These are phyloP conservation scores for Jackrogersella minutella DNA, from an alignment of 495 filamentous ascomycete genomes.

Conservation along the genomic window DNA sequence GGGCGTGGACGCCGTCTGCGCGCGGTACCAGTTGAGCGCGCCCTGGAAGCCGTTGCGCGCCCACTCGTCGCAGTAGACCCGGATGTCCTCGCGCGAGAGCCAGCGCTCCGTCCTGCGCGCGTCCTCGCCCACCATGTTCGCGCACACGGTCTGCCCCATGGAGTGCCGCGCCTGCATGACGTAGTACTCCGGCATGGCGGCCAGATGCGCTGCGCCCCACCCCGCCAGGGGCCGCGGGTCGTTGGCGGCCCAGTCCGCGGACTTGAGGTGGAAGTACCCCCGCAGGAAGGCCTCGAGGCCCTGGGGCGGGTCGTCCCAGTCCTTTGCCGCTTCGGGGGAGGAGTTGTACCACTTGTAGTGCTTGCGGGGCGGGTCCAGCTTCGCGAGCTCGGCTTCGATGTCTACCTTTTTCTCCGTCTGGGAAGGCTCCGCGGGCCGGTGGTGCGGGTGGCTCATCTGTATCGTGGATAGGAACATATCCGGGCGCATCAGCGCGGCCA, in stretches of 20 bases:
- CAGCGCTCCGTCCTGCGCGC: conserved; percentile 49
- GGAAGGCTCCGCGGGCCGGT: conserved; percentile 36
- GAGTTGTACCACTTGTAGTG: conserved; percentile 79
- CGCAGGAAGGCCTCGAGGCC: conserved; percentile 67
- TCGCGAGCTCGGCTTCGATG: conserved; percentile 64
- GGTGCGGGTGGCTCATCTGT: conserved; percentile 59
- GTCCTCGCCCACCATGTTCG: conserved; percentile 61
- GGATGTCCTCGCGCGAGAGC: conserved; percentile 65
- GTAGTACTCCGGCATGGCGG: conserved; percentile 71
- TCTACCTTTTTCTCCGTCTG: conserved; percentile 43
- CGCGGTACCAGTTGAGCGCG: conserved; percentile 74
- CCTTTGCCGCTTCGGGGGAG: conserved; percentile 58
- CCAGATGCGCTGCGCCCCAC: conserved; percentile 65
- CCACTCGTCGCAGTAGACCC: conserved; percentile 68
- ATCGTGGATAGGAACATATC: conserved; percentile 66
- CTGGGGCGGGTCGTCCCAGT: conserved; percentile 64
- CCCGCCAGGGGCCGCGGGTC: conserved; percentile 58
- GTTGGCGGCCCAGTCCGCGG: conserved; percentile 66
- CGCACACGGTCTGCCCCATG: conserved; percentile 65
- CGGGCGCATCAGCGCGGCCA: conserved; percentile 68
- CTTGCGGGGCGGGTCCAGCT: conserved; percentile 62
- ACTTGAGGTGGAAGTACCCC: conserved; percentile 75
- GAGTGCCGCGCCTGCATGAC: conserved; percentile 66
- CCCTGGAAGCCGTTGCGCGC: conserved; percentile 74
- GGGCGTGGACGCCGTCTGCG: conserved; percentile 57